Evolutionary conservation across 2,329 filamentous ascomycete species (phyloP), one percentile per base, ranked within the genome.

Genomic region (Curvularia sp.): DNA sequence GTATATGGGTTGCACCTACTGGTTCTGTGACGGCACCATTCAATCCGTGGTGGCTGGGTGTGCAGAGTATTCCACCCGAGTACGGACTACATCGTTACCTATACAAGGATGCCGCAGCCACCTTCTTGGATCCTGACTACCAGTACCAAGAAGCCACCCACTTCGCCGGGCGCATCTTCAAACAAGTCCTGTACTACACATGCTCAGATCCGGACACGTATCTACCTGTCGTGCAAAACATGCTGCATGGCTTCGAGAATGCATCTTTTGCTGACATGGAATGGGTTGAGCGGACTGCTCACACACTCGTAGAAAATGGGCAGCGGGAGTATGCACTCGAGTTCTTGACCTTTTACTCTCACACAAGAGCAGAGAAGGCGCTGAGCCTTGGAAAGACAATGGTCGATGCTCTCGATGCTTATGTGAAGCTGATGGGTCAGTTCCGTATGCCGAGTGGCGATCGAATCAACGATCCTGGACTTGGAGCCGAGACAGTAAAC

Each of bases 21-120:
- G 60, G 72, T 3, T 75, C 74, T 4, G 74, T 76, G 0, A 75
- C 73, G 0, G 73, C 74, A 9, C 73, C 74, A 1, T 76, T 75
- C 62, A 64, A 66, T 12, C 74, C 73, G 0, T 76, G 73, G 70
- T 77, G 73, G 73, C 56, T 76, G 2, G 75, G 75, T 15, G 75
- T 75, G 0, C 63, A 67, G 20, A 64, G 60, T 4, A 60, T 76
- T 0, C 71, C 69, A 6, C 65, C 73, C 0, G 72, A 76, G 55
- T 76, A 70, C 31, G 72, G 67, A 2, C 67, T 75, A 20, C 75
- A 77, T 57, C 72, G 75, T 33, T 77, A 76, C 33, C 58, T 76
- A 42, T 75, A 73, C 8, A 72, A 72, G 28, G 72, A 70, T 18
- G 73, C 75, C 4, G 68, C 72, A 1, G 70, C 68, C 18, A 71